Evolutionary conservation across 768 basidiomycete species (phyloP).

Genomic region (Tylopilus sp.): DNA sequence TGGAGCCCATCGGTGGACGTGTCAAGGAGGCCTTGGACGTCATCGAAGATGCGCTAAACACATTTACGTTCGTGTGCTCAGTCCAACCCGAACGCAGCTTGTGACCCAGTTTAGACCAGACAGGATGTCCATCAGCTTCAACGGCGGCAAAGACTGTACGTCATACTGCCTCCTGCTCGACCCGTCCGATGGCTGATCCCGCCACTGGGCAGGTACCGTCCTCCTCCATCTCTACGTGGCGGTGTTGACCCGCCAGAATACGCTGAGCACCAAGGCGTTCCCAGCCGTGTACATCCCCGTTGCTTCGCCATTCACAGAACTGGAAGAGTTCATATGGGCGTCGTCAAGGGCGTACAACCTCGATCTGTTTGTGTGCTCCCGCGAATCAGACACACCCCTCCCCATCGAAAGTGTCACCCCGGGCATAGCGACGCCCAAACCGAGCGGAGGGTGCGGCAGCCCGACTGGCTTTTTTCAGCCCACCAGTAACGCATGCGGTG

Average conservation of each 20-base stretch:
- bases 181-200: too few species aligned
- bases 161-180: slow-evolving; percentile 7
- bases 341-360: slow-evolving; percentile 64
- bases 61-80: slow-evolving; percentile 70
- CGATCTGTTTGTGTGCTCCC: slow-evolving; percentile 52
- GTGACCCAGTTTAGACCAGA: slow-evolving; percentile 49
- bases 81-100: background rate
- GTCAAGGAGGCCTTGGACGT: slow-evolving; percentile 81
- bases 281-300: slow-evolving; percentile 85
- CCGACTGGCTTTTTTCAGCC: slow-evolving; percentile 29
- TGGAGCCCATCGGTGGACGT: slow-evolving; percentile 50
- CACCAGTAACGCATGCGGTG: slow-evolving; percentile 53
- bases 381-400: slow-evolving; percentile 37
- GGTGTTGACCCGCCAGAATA: slow-evolving; percentile 48
- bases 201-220: slow-evolving; percentile 85
- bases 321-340: slow-evolving; percentile 80
- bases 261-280: slow-evolving; percentile 43
- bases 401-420: slow-evolving; percentile 47
- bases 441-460: slow-evolving; percentile 1
- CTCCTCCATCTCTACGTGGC: slow-evolving; percentile 86
- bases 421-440: slow-evolving; percentile 27
- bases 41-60: slow-evolving; percentile 72
- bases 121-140: slow-evolving; percentile 86
- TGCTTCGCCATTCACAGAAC: slow-evolving; percentile 78
- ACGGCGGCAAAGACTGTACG: slow-evolving; percentile 98